Evolutionary conservation across 2,329 filamentous ascomycete species (phyloP), one percentile per base, ranked within the genome.

Genomic region (Diaporthe sp.): DNA sequence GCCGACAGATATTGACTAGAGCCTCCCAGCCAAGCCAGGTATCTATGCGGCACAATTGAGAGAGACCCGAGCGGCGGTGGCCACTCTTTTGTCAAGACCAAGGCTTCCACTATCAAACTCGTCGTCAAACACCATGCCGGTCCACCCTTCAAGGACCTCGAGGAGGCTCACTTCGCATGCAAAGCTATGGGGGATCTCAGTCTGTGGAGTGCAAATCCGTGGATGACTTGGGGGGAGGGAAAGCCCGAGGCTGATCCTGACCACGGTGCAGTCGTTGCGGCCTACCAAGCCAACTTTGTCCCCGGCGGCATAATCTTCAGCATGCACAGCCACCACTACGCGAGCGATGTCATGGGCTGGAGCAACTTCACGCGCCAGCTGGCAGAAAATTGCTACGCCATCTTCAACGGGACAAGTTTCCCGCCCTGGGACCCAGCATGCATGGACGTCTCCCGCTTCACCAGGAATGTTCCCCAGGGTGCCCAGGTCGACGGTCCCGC

Each of bases 311-410:
- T 86, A 0, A 80, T 87, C 9, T 82, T 87, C 73, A 84, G 81
- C 42, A 85, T 84, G 72, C 85, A 87, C 39, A 79, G 82, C 68
- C 85, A 87, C 60, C 85, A 87, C 72, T 87, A 84, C 58, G 79
- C 83, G 25, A 84, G 84, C 73, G 85, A 87, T 75, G 78, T 86
- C 0, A 85, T 85, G 82, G 85, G 84, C 2, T 86, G 84, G 84
- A 79, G 82, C 0, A 80, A 81, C 2, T 81, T 84, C 17, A 78
- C 79, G 0, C 81, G 83, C 19, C 84, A 87, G 78, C 80, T 87
- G 2, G 85, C 85, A 2, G 85, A 86, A 31, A 86, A 86, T 72
- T 87, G 84, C 76, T 78, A 79, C 51, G 82, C 84, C 3, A 76
- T 82, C 10, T 78, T 7, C 78, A 81, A 12, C 10, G 46, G 77